A percentile compares a stretch with the other conserved stretches of the same genome.
Conservation (phyloP, 345 rosid species). For the Pugionium cornutum region DNA sequence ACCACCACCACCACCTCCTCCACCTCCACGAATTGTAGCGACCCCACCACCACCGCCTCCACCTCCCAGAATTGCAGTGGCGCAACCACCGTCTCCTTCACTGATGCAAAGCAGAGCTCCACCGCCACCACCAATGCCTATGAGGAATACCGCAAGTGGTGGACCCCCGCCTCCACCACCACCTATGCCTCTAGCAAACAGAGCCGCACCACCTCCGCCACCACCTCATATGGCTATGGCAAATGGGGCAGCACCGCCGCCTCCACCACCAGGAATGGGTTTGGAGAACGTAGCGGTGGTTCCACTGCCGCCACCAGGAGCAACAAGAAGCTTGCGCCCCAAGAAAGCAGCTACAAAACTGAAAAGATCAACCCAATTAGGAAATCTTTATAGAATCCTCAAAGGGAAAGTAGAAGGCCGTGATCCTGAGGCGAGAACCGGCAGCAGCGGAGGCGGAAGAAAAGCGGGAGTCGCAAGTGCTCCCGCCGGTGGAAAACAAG, state of each 20-base stretch:
- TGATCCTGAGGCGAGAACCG: constrained; percentile 43
- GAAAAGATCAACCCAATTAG: constrained; percentile 79
- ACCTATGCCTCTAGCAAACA: constrained; percentile 40
- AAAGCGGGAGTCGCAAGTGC: constrained; percentile 36
- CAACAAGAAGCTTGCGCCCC: constrained; percentile 60
- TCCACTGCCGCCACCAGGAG: constrained; percentile 72
- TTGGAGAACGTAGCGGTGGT: constrained; percentile 45
- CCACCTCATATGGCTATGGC: constrained; percentile 51
- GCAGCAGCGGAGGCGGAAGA: constrained; percentile 41
- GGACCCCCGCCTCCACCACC: constrained; percentile 53
- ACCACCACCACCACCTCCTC: constrained; percentile 27
- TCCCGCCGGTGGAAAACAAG: constrained; percentile 64
- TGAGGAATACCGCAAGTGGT: background rate
- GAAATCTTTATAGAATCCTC: constrained; percentile 67
- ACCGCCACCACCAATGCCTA: constrained; percentile 31
- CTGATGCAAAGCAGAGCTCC: constrained; percentile 21
- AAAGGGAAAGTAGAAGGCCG: constrained; percentile 80
- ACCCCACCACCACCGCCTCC: constrained; percentile 38
- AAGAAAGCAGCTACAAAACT: constrained; percentile 70
- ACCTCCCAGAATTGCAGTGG: constrained; percentile 10
- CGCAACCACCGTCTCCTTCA: constrained; percentile 36
- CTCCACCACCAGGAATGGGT: constrained; percentile 49
- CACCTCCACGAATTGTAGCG: constrained; percentile 3
- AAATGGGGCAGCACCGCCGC: constrained; percentile 57
- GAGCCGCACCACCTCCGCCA: constrained; percentile 61